Evolutionary conservation across 768 basidiomycete genomes (phyloP).

Genomic region (Lactarius hatsudake): DNA sequence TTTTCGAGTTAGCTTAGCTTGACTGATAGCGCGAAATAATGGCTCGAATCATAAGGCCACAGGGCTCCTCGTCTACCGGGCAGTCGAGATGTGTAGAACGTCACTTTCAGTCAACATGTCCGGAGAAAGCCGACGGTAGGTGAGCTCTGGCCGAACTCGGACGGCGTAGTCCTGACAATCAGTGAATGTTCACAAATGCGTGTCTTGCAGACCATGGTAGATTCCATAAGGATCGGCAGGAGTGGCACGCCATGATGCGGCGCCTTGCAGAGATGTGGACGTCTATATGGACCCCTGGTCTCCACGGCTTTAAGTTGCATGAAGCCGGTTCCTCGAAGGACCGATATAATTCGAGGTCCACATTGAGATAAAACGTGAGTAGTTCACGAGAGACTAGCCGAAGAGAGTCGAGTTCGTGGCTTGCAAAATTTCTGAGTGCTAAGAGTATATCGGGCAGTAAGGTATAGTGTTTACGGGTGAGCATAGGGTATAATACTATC

Average conservation of each 20-base stretch:
- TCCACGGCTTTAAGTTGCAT: neutral
- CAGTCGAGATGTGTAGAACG: constrained; percentile 9
- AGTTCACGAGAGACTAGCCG: neutral
- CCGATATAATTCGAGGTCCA: neutral
- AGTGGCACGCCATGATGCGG: neutral
- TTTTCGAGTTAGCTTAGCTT: constrained; percentile 10
- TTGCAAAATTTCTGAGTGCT: constrained; percentile 12
- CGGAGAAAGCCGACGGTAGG: constrained; percentile 13
- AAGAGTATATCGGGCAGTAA: constrained; percentile 23
- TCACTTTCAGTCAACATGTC: constrained; percentile 5
- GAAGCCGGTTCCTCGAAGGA: neutral
- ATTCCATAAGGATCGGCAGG: constrained; percentile 1
- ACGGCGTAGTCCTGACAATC: constrained; percentile 1
- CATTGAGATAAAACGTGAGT: neutral
- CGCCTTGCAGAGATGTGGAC: neutral
- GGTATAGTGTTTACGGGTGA: constrained; percentile 19
- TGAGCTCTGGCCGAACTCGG: neutral
- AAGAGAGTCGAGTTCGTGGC: constrained; percentile 10
- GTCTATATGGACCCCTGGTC: neutral
- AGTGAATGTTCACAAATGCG: neutral
- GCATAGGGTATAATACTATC: constrained; percentile 23
- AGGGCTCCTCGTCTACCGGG: neutral
- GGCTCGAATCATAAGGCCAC: constrained; percentile 3
- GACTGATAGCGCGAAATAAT: neutral
- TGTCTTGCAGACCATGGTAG: neutral